Base-by-base conservation (phyloP, 352 stramenopile species). In the Pythium brachiatum region DNA sequence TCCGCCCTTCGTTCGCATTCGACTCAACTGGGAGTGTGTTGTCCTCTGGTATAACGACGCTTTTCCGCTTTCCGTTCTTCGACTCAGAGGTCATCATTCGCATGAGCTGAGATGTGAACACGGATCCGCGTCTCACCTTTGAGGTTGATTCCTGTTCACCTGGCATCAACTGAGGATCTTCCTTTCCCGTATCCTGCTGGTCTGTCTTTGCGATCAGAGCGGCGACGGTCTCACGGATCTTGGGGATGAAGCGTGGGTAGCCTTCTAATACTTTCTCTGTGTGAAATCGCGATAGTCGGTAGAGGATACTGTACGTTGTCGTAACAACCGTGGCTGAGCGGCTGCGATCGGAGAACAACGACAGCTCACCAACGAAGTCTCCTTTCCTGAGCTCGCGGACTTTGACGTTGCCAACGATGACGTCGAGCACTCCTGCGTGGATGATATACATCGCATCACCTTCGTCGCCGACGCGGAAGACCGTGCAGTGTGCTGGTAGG, bases 221-320 rank as follows among this genome's bases (percentile, higher is more conserved):
- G 1, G 69, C 38, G 6, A 83, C 72, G 5, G 74, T 66, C 23
- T 55, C 51, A 3, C 58, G 43, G 31, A 89, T 87, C 32, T 72
- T 54, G 3, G 29, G 47, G 0, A 74, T 73, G 25, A 78, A 86
- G 2, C 46, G 53, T 0, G 82, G 79, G 34, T 89, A 89, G 0
- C 78, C 78, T 29, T 86, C 75, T 0, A 89, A 68, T 1, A 91
- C 75, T 5, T 73, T 72, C 20, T 89, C 76, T 0, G 74, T 88
- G 59, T 91, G 78, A 32, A 88, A 89, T 0, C 84, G 73, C 25
- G 79, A 82, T 2, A 92, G 68, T 56, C 79, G 79, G 69, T 90
- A 92, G 0, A 92, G 70, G 21, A 88, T 81, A 7, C 72, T 80
- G 53, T 88, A 92, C 1, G 83, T 92, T 0, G 69, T 79, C 0